phyloP scores from a whole-genome alignment of 495 filamentous ascomycete genomes.

The Penicillium herquei region DNA sequence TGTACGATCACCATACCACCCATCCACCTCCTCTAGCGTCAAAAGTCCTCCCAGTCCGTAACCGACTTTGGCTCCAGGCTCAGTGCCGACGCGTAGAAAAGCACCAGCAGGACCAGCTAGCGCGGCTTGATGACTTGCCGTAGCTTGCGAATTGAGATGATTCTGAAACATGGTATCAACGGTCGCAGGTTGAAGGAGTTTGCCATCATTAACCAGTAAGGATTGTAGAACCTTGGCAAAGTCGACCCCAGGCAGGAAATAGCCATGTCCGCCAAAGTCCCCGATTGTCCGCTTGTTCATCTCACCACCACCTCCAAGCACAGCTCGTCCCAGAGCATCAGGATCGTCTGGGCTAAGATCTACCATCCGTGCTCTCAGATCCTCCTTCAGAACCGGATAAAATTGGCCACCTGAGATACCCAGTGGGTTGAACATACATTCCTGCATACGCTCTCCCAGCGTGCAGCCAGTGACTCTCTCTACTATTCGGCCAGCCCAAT shows the following conservation, averaged over 20 bases:
- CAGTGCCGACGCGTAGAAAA: conserved; percentile 29
- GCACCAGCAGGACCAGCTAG: conserved; percentile 20
- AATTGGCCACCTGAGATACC: conserved; percentile 44
- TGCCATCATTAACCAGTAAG: conserved; percentile 45
- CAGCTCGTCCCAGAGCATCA: conserved; percentile 21
- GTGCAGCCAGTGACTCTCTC: conserved; percentile 34
- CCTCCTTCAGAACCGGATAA: conserved; percentile 31
- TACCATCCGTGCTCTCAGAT: conserved; percentile 33
- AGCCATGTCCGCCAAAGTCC: conserved; percentile 53
- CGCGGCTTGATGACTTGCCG: conserved; percentile 13
- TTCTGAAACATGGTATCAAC: conserved; percentile 52
- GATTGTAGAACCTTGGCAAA: conserved; percentile 51
- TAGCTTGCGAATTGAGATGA: conserved; percentile 36
- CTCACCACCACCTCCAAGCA: conserved; percentile 24
- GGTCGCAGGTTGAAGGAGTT: conserved; percentile 39
- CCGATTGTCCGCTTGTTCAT: conserved; percentile 25
- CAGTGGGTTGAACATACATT: conserved; percentile 44
- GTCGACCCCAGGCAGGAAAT: conserved; percentile 44
- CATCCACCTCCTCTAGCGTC: conserved; percentile 30
- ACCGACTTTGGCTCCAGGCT: conserved; percentile 21
- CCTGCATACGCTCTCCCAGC: conserved; percentile 45
- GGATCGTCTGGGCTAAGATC: conserved; percentile 32
- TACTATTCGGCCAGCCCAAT: conserved; percentile 51
- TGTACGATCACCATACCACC: conserved; percentile 41
- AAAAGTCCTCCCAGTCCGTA: conserved; percentile 29